Percentiles rank a stretch among this genome's conserved stretches.
These are phyloP conservation scores for Acacia confusa DNA, from an alignment of 306 rosid species.

Conservation along the genomic window DNA sequence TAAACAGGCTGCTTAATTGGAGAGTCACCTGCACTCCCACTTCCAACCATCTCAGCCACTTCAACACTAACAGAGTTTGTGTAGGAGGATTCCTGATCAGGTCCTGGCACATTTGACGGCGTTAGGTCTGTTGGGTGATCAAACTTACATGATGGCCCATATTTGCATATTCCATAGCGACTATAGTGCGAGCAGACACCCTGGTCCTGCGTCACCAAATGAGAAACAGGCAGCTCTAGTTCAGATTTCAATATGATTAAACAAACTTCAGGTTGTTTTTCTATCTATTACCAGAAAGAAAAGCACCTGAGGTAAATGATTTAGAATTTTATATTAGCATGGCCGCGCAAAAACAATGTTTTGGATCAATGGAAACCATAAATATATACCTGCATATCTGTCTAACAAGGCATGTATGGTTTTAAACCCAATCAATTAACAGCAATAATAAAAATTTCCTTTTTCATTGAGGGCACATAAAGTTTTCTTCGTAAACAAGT, in stretches of 20 bases:
- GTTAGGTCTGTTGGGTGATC: slow-evolving; percentile 56
- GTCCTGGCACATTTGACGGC: slow-evolving; percentile 46
- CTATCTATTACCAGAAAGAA: slow-evolving; percentile 1
- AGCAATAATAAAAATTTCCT: background rate
- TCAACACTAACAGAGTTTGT: slow-evolving; percentile 40
- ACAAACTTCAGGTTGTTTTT: background rate
- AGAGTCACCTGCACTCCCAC: slow-evolving; percentile 43
- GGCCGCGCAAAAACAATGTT: background rate
- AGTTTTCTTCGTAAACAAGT: background rate
- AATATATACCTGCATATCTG: background rate
- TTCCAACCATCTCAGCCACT: slow-evolving; percentile 50
- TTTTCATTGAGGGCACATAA: background rate
- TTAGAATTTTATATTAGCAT: background rate
- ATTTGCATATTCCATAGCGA: slow-evolving; percentile 93
- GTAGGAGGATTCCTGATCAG: slow-evolving; percentile 47
- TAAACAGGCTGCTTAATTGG: slow-evolving; percentile 50
- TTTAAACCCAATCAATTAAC: background rate
- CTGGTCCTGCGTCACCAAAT: slow-evolving; percentile 64
- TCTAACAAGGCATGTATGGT: background rate
- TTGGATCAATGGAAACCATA: background rate
- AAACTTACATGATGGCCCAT: slow-evolving; percentile 86
- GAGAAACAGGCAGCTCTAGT: slow-evolving; percentile 14
- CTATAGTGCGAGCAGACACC: slow-evolving; percentile 70
- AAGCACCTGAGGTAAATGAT: background rate
- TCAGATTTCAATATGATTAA: slow-evolving; percentile 11